Conservation (phyloP, 176 grass and related monocot species). For the Chrysopogon serrulatus region DNA sequence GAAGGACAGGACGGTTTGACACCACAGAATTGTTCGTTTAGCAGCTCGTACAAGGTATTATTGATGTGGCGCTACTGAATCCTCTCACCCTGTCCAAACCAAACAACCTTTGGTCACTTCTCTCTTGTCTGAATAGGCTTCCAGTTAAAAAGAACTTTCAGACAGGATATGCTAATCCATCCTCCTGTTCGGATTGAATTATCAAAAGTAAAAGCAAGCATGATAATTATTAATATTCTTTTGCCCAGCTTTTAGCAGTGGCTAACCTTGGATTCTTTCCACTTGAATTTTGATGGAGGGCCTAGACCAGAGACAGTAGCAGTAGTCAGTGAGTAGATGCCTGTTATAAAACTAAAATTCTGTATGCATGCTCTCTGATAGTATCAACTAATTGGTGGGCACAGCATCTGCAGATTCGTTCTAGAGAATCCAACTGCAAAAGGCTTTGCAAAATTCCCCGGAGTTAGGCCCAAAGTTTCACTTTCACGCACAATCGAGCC, state of each 20-base stretch:
- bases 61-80: slow-evolving; percentile 37
- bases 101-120: slow-evolving; percentile 1
- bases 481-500: too few relatives aligned
- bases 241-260: background rate
- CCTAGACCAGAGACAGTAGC: slow-evolving; percentile 22
- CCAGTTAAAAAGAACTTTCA: background rate
- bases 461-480: slow-evolving; percentile 33
- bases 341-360: slow-evolving; percentile 21
- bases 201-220: background rate
- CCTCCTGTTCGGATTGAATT: background rate
- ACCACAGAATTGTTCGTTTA: slow-evolving; percentile 21
- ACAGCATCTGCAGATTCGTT: slow-evolving; percentile 58
- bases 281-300: background rate
- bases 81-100: slow-evolving; percentile 10
- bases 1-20: slow-evolving; percentile 34
- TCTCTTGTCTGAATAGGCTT: slow-evolving; percentile 8
- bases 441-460: slow-evolving; percentile 38
- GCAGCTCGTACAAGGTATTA: slow-evolving; percentile 41
- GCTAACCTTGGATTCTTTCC: slow-evolving; percentile 34
- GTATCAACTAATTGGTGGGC: slow-evolving; percentile 28
- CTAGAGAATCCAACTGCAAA: slow-evolving; percentile 51
- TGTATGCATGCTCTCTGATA: slow-evolving; percentile 15
- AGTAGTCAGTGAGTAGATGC: slow-evolving; percentile 13
- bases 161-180: background rate
- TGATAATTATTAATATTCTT: background rate